Evolutionary conservation across 2,329 filamentous ascomycete genomes (phyloP).

Genomic region (Lachnellula hyalina): DNA sequence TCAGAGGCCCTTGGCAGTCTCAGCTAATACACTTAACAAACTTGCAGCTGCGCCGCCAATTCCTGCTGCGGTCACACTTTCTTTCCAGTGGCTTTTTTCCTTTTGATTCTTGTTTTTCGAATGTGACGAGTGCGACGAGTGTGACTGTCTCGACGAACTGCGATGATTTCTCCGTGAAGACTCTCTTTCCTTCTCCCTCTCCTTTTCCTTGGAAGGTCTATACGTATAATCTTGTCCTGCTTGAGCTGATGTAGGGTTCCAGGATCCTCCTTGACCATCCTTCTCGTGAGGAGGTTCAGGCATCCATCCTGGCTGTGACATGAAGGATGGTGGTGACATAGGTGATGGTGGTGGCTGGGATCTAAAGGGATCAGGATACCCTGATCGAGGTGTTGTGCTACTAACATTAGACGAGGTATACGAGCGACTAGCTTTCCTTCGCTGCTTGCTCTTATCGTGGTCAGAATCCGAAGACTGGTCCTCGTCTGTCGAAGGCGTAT

Average conservation of each 20-base stretch:
- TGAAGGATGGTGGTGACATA: not conserved
- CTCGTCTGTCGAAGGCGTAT: slow-evolving; percentile 3
- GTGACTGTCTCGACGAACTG: not conserved
- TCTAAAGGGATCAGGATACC: slow-evolving; percentile 24
- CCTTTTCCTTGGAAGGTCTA: not conserved
- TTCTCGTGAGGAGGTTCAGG: slow-evolving; percentile 1
- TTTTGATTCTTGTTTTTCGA: slow-evolving; percentile 6
- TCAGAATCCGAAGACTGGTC: slow-evolving; percentile 11
- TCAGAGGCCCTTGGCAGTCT: slow-evolving; percentile 42
- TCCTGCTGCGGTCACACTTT: slow-evolving; percentile 52
- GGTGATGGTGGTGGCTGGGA: slow-evolving; percentile 12
- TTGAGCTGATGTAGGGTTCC: not conserved
- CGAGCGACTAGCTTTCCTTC: not conserved
- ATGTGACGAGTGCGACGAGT: slow-evolving; percentile 1
- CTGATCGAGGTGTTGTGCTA: slow-evolving; percentile 12
- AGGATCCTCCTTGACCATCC: not conserved
- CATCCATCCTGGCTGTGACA: not conserved
- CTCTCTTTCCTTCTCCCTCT: not conserved
- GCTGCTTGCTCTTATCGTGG: slow-evolving; percentile 1
- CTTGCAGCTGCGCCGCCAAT: slow-evolving; percentile 57
- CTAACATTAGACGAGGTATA: slow-evolving; percentile 6
- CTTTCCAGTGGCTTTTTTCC: slow-evolving; percentile 40
- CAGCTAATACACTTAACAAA: slow-evolving; percentile 51
- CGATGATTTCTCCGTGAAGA: not conserved
- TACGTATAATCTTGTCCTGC: slow-evolving; percentile 1